Evolutionary conservation across 495 filamentous ascomycete genomes (phyloP).

Genomic region (Daldinia grandis): DNA sequence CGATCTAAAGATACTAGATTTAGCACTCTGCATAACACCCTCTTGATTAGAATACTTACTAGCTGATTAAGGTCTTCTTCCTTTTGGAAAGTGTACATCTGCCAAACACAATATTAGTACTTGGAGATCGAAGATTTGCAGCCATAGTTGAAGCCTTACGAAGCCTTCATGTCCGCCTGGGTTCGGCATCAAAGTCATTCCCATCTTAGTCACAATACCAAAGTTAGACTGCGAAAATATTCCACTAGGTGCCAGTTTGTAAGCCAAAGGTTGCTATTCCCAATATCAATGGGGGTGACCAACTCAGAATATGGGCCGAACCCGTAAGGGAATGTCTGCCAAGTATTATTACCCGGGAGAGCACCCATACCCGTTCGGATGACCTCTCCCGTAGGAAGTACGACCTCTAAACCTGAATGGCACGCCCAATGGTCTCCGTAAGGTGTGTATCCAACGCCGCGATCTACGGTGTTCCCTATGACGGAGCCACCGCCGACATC

Average conservation of each 20-base stretch:
- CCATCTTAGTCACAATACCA: slow-evolving; percentile 64
- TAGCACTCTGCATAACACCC: background rate
- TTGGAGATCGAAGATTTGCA: background rate
- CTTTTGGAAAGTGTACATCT: slow-evolving; percentile 59
- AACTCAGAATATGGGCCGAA: slow-evolving; percentile 65
- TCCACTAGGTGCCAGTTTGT: slow-evolving; percentile 41
- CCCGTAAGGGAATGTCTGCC: slow-evolving; percentile 60
- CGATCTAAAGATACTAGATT: slow-evolving; percentile 37
- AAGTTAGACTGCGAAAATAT: slow-evolving; percentile 65
- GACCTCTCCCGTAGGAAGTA: slow-evolving; percentile 62
- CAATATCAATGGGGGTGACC: slow-evolving; percentile 44
- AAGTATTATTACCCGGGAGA: slow-evolving; percentile 52
- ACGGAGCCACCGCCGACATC: slow-evolving; percentile 61
- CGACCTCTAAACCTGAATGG: slow-evolving; percentile 62
- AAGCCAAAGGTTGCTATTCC: background rate
- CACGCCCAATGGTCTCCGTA: slow-evolving; percentile 46
- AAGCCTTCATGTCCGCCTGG: slow-evolving; percentile 56
- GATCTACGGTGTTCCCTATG: slow-evolving; percentile 61
- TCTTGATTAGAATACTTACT: slow-evolving; percentile 23
- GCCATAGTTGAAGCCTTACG: slow-evolving; percentile 32
- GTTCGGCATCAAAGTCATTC: slow-evolving; percentile 60
- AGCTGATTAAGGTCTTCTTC: slow-evolving; percentile 59
- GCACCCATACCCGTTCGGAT: slow-evolving; percentile 66
- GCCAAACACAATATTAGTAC: background rate
- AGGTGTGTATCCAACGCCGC: slow-evolving; percentile 63